These are phyloP conservation scores for Prillingera fragicola DNA, from an alignment of 1,284 basidiomycete species.

Conservation along the genomic window DNA sequence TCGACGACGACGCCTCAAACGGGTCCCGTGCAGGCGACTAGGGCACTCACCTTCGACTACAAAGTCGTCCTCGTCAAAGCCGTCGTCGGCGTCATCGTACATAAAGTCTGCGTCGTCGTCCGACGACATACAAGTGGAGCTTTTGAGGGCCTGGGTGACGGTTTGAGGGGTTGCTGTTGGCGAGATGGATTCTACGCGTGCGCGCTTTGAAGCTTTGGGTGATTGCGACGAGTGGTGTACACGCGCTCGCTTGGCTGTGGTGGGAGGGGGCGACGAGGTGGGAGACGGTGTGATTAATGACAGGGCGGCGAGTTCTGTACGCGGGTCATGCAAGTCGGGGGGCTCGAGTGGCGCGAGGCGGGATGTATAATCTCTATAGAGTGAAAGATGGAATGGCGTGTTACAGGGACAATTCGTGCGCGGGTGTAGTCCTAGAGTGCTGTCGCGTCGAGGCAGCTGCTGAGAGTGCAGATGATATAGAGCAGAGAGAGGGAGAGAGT, in stretches of 20 bases:
- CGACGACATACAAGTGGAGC: slow-evolving; percentile 41
- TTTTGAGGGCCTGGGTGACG: background rate
- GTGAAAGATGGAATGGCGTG: background rate
- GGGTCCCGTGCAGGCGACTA: background rate
- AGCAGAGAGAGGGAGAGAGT: background rate
- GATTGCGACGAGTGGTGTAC: background rate
- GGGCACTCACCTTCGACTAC: slow-evolving; percentile 29
- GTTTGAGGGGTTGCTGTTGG: slow-evolving; percentile 1
- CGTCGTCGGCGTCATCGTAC: slow-evolving; percentile 40
- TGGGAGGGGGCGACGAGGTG: slow-evolving; percentile 11
- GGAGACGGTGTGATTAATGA: too few species aligned
- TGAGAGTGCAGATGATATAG: background rate
- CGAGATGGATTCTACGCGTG: background rate
- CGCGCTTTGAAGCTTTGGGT: slow-evolving; percentile 4
- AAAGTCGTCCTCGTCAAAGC: slow-evolving; percentile 32
- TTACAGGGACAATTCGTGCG: background rate
- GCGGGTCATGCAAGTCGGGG: too few species aligned
- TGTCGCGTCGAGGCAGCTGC: background rate
- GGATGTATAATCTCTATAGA: too few species aligned
- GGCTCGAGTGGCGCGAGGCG: too few species aligned
- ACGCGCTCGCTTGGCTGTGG: background rate
- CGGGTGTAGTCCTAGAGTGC: background rate
- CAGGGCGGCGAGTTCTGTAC: too few species aligned
- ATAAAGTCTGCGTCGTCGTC: slow-evolving; percentile 41
- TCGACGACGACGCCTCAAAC: background rate